These are phyloP conservation scores for Saccharomyces eubayanus DNA, from an alignment of 805 yeast species.

Conservation along the genomic window DNA sequence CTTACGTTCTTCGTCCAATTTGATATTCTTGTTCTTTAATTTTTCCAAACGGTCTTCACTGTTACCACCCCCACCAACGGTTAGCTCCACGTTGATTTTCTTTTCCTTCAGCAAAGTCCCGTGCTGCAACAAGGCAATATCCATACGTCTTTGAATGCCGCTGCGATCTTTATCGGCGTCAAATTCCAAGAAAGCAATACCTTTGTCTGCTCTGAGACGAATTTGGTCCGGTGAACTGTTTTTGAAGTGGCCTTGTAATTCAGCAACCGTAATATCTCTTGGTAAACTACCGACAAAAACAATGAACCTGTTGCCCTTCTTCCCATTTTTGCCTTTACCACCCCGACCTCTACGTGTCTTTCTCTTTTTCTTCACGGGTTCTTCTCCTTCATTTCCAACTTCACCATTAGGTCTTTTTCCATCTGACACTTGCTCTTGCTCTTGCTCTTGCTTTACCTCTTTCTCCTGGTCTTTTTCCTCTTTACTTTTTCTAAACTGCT, in stretches of 20 bases:
- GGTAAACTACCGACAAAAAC: constrained; percentile 90
- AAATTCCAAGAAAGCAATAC: constrained; percentile 88
- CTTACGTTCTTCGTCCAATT: constrained; percentile 60
- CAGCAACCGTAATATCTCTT: constrained; percentile 53
- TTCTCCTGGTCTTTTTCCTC: constrained; percentile 24
- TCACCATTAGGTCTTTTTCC: constrained; percentile 17
- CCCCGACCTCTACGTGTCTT: constrained; percentile 57
- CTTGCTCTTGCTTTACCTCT: constrained; percentile 13
- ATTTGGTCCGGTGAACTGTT: constrained; percentile 64
- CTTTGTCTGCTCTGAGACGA: constrained; percentile 75
- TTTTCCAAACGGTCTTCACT: constrained; percentile 59
- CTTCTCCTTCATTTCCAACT: constrained; percentile 24
- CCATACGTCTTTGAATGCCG: constrained; percentile 73
- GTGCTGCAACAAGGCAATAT: constrained; percentile 75
- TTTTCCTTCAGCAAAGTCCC: constrained; percentile 61
- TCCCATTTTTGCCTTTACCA: constrained; percentile 65
- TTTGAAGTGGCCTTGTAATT: constrained; percentile 63
- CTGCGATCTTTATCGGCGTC: constrained; percentile 35
- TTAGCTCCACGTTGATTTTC: constrained; percentile 88
- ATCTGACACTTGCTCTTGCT: constrained; percentile 20
- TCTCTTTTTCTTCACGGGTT: constrained; percentile 43
- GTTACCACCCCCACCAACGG: constrained; percentile 98
- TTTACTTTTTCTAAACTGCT: constrained; percentile 29
- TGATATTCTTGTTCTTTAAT: constrained; percentile 69
- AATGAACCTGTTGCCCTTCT: constrained; percentile 57